Evolutionary conservation across 1,284 basidiomycete genomes (phyloP).

Genomic region (Leccinum angustisporum): DNA sequence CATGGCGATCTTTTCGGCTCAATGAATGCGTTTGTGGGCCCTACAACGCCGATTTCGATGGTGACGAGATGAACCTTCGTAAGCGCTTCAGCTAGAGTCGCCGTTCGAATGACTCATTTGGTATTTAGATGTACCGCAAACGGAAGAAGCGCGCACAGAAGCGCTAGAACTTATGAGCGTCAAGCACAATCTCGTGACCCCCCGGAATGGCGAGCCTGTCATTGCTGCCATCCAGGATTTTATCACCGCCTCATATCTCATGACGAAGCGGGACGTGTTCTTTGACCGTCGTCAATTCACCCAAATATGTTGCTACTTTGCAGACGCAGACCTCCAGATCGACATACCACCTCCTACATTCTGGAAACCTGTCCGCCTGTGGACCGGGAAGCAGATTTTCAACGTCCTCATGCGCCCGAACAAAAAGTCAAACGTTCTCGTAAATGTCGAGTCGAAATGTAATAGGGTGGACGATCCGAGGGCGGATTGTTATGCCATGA

Average conservation of each 20-base stretch:
- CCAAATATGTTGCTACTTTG: conserved; percentile 95
- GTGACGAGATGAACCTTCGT: conserved; percentile 99
- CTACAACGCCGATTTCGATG: conserved; percentile 99
- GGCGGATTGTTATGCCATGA: conserved; percentile 59
- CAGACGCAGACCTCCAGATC: conserved; percentile 89
- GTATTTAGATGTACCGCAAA: conserved; percentile 89
- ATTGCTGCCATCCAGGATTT: conserved; percentile 99
- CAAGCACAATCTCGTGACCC: conserved; percentile 96
- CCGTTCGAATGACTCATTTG: conserved; percentile 4
- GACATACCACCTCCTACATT: conserved; percentile 96
- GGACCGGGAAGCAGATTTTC: conserved; percentile 99
- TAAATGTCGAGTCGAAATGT: conserved; percentile 97
- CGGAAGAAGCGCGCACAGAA: conserved; percentile 97
- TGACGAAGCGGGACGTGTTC: conserved; percentile 92
- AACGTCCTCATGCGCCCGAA: conserved; percentile 97
- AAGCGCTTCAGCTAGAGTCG: conserved; percentile 32
- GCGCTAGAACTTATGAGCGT: conserved; percentile 98
- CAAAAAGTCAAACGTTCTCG: conserved; percentile 76
- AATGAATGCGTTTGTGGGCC: conserved; percentile 99
- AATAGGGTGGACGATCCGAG: conserved; percentile 89
- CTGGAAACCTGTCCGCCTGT: conserved; percentile 89
- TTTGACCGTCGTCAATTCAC: conserved; percentile 95
- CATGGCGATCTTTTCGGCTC: conserved; percentile 96
- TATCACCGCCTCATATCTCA: conserved; percentile 95
- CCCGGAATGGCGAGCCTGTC: conserved; percentile 96